Conservation (phyloP, 2,329 filamentous ascomycete genomes). For the Aureobasidium pullulans region DNA sequence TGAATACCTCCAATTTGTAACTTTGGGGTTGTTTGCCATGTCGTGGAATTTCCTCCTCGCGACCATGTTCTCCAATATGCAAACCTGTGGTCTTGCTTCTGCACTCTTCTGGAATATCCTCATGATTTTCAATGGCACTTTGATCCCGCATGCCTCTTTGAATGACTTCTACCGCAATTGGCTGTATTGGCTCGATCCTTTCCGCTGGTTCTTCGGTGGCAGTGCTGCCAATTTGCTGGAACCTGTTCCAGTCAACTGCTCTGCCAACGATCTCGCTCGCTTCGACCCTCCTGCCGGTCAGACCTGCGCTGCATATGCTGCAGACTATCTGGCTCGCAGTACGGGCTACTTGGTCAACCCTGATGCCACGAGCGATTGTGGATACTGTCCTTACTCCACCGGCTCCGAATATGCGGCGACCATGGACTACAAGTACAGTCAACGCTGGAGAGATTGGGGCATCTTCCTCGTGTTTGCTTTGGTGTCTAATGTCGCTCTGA, state of each 20-base stretch:
- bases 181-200: slow-evolving; percentile 57
- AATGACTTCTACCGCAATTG: slow-evolving; percentile 14
- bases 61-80: slow-evolving; percentile 13
- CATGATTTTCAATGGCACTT: slow-evolving; percentile 11
- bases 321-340: slow-evolving; percentile 24
- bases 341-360: slow-evolving; percentile 35
- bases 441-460: slow-evolving; percentile 14
- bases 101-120: slow-evolving; percentile 15
- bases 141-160: slow-evolving; percentile 9
- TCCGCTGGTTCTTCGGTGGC: slow-evolving; percentile 26
- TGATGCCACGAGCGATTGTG: slow-evolving; percentile 26
- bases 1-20: slow-evolving; percentile 6
- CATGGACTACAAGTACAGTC: slow-evolving; percentile 6
- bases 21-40: not conserved
- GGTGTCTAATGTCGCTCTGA: slow-evolving; percentile 10
- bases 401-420: slow-evolving; percentile 14
- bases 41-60: slow-evolving; percentile 3
- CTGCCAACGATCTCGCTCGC: slow-evolving; percentile 29
- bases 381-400: slow-evolving; percentile 13
- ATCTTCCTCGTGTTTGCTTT: slow-evolving; percentile 6
- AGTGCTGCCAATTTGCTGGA: slow-evolving; percentile 48
- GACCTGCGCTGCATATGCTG: slow-evolving; percentile 36
- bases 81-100: slow-evolving; percentile 11
- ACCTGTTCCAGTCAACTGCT: slow-evolving; percentile 28
- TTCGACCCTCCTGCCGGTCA: slow-evolving; percentile 29